A percentile compares a stretch with the other conserved stretches of the same genome.
These are phyloP conservation scores for Ceratonia siliqua DNA, from an alignment of 306 rosid genomes.

Conservation along the genomic window DNA sequence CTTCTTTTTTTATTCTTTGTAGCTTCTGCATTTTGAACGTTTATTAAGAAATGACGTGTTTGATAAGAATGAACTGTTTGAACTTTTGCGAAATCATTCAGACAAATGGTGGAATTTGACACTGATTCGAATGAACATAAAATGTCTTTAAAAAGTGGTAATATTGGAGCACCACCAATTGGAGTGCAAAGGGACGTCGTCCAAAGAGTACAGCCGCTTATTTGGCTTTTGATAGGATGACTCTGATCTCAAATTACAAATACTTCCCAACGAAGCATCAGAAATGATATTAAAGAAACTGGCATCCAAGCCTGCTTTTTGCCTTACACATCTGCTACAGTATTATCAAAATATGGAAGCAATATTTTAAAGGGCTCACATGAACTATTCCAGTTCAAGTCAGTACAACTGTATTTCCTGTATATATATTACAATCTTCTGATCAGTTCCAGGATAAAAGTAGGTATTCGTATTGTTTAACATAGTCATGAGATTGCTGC, in stretches of 20 bases:
- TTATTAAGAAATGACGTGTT: background rate
- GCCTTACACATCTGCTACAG: background rate
- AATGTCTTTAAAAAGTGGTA: background rate
- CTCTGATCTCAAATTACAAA: conserved; percentile 15
- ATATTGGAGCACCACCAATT: conserved; percentile 30
- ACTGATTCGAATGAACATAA: background rate
- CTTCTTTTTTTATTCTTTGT: conserved; percentile 17
- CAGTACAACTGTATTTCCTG: background rate
- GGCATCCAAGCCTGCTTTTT: background rate
- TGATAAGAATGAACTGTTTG: background rate
- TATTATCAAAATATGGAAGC: background rate
- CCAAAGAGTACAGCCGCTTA: background rate
- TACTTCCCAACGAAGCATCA: background rate
- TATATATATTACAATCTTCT: background rate
- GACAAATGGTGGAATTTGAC: conserved; percentile 4
- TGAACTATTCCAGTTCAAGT: background rate
- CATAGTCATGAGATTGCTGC: background rate
- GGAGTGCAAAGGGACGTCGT: conserved; percentile 23
- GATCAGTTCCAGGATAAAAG: background rate
- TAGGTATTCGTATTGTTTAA: background rate
- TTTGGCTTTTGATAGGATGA: conserved; percentile 14
- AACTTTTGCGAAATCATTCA: background rate
- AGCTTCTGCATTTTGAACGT: background rate
- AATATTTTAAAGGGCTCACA: background rate
- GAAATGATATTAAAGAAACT: background rate